Conservation (phyloP, 768 basidiomycete species). For the Lenzites betulinus region DNA sequence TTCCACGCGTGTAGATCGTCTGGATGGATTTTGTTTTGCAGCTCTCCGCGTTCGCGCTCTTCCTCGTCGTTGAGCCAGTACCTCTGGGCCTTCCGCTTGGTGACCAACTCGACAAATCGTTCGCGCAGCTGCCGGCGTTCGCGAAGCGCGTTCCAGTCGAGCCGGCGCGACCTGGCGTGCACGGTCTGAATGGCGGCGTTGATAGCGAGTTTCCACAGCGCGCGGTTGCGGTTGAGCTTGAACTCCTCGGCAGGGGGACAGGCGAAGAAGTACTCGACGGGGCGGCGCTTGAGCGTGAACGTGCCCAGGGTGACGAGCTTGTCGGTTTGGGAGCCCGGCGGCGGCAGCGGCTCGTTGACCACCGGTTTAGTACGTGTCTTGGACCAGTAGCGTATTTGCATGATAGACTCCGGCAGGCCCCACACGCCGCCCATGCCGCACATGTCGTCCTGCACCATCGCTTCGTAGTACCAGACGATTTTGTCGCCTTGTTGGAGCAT, state of each 20-base stretch:
- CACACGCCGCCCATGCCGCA: not conserved
- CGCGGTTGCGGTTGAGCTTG: not conserved
- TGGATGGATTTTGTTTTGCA: not conserved
- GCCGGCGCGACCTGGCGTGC: not conserved
- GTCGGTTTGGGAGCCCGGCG: not conserved
- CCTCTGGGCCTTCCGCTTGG: not conserved
- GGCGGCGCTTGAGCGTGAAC: conserved; percentile 9
- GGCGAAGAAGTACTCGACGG: conserved; percentile 4
- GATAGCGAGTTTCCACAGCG: conserved; percentile 11
- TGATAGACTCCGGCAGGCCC: not conserved
- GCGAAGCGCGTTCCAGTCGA: conserved; percentile 8
- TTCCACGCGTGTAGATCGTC: conserved; percentile 7
- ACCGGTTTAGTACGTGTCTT: not conserved
- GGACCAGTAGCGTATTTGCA: not conserved
- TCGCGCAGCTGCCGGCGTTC: not conserved
- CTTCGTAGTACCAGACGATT: conserved; percentile 8
- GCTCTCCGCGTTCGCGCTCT: not conserved
- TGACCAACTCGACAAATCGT: conserved; percentile 6
- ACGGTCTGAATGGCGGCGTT: not conserved
- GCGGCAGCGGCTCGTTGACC: not conserved
- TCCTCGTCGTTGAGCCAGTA: not conserved
- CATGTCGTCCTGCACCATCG: not conserved
- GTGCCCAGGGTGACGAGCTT: not conserved
- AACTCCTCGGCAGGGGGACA: not conserved
- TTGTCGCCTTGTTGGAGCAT: not conserved